A percentile compares a stretch with the other conserved stretches of the same genome.
These are phyloP conservation scores for Chlorophyllum brunneum DNA, from an alignment of 768 basidiomycete species.

Conservation along the genomic window DNA sequence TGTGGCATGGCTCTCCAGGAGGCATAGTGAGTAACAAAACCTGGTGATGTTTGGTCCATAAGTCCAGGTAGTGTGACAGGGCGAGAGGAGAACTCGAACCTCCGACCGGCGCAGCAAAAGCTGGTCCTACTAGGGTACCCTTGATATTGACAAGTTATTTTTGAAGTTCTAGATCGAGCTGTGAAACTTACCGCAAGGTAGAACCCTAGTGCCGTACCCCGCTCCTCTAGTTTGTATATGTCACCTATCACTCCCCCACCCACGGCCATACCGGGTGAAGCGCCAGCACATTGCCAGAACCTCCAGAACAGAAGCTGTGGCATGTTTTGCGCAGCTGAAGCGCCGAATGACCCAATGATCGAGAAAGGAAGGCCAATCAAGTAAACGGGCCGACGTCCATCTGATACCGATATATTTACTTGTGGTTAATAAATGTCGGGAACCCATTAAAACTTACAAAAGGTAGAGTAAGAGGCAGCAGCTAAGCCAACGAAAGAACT, in stretches of 20 bases:
- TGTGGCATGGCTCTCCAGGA: conserved; percentile 59
- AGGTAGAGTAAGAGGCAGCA: conserved; percentile 31
- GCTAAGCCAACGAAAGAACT: conserved; percentile 24
- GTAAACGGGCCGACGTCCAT: conserved; percentile 60
- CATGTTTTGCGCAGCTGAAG: conserved; percentile 40
- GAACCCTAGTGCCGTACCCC: conserved; percentile 51
- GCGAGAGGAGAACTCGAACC: conserved; percentile 26
- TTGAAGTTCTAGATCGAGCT: neutral
- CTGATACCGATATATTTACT: conserved; percentile 24
- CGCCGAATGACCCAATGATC: conserved; percentile 53
- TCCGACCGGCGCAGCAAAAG: conserved; percentile 51
- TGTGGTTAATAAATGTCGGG: neutral
- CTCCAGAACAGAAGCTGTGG: conserved; percentile 52
- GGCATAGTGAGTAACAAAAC: conserved; percentile 18
- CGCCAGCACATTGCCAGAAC: conserved; percentile 60
- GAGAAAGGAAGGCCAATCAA: conserved; percentile 57
- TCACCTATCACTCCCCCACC: conserved; percentile 58
- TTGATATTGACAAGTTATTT: too few relatives aligned
- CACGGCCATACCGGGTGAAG: conserved; percentile 47
- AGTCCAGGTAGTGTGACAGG: neutral
- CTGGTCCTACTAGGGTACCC: neutral
- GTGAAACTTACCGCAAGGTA: conserved; percentile 42
- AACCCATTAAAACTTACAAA: conserved; percentile 25
- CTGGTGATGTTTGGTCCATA: neutral
- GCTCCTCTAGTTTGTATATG: conserved; percentile 57